These are phyloP conservation scores for Scheffersomyces titani DNA, from an alignment of 1,139 yeast species.

Conservation along the genomic window DNA sequence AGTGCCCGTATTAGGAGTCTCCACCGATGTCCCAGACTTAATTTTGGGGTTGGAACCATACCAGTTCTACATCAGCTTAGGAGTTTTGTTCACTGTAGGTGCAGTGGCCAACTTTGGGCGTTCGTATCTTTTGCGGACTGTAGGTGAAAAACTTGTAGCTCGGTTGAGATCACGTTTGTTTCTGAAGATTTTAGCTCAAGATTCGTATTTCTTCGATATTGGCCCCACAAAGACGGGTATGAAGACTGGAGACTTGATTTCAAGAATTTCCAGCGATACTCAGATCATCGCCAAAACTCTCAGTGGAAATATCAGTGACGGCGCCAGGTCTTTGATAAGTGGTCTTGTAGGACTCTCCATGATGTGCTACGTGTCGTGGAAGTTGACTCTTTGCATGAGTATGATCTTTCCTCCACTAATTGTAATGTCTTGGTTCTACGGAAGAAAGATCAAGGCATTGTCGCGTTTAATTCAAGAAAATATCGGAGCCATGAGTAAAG, in stretches of 20 bases:
- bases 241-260: conserved; percentile 91
- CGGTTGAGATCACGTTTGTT: conserved; percentile 76
- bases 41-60: conserved; percentile 35
- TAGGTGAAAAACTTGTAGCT: conserved; percentile 87
- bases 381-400: conserved; percentile 74
- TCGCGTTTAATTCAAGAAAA: conserved; percentile 82
- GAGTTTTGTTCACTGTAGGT: conserved; percentile 63
- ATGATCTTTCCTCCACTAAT: conserved; percentile 81
- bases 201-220: conserved; percentile 88
- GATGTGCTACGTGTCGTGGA: conserved; percentile 88
- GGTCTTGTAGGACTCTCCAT: conserved; percentile 79
- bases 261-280: conserved; percentile 85
- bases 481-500: conserved; percentile 83
- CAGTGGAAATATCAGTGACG: conserved; percentile 90
- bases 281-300: conserved; percentile 85
- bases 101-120: conserved; percentile 81
- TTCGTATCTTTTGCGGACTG: conserved; percentile 66
- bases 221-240: conserved; percentile 52
- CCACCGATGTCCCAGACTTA: conserved; percentile 29
- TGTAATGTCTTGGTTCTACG: conserved; percentile 74
- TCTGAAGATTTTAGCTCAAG: conserved; percentile 77
- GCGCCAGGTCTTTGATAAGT: conserved; percentile 75
- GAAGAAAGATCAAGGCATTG: conserved; percentile 72
- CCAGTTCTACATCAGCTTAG: conserved; percentile 37
- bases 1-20: conserved; percentile 26